Evolutionary conservation across 169 alveolate species (phyloP).

Genomic region (Plasmodium gonderi): DNA sequence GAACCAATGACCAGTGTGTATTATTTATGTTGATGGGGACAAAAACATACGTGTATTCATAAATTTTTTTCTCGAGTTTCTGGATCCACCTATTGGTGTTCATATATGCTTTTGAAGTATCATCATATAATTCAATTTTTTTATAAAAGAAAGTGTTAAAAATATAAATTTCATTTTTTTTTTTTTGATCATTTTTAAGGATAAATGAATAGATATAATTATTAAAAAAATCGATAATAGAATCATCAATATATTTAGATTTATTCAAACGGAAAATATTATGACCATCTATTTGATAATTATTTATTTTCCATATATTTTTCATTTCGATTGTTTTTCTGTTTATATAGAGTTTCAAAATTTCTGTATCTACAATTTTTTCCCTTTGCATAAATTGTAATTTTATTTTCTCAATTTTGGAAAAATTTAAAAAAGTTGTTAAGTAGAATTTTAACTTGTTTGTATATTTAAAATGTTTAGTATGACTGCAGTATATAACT

Average conservation of each 20-base stretch:
- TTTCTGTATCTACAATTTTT: constrained; percentile 22
- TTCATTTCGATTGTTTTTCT: constrained; percentile 29
- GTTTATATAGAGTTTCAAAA: constrained; percentile 31
- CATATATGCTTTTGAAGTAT: constrained; percentile 74
- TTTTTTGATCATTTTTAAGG: constrained; percentile 23
- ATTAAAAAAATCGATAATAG: constrained; percentile 77
- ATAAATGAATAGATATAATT: constrained; percentile 71
- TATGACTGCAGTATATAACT: constrained; percentile 9
- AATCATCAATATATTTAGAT: constrained; percentile 77
- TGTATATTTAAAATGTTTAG: constrained; percentile 6
- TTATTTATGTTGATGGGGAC: constrained; percentile 76
- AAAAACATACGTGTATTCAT: constrained; percentile 73
- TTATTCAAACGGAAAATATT: constrained; percentile 56
- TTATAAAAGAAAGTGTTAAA: constrained; percentile 77
- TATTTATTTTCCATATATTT: constrained; percentile 75
- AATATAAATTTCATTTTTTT: constrained; percentile 65
- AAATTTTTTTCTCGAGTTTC: constrained; percentile 73
- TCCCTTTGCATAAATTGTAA: constrained; percentile 50
- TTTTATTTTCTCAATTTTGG: constrained; percentile 57
- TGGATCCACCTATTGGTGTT: constrained; percentile 79
- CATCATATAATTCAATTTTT: constrained; percentile 77
- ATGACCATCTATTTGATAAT: constrained; percentile 69
- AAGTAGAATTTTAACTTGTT: constrained; percentile 34
- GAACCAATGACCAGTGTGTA: constrained; percentile 79
- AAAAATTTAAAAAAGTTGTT: constrained; percentile 20